Evolutionary conservation across 306 rosid species (phyloP).

Genomic region (Rosa lucieae): DNA sequence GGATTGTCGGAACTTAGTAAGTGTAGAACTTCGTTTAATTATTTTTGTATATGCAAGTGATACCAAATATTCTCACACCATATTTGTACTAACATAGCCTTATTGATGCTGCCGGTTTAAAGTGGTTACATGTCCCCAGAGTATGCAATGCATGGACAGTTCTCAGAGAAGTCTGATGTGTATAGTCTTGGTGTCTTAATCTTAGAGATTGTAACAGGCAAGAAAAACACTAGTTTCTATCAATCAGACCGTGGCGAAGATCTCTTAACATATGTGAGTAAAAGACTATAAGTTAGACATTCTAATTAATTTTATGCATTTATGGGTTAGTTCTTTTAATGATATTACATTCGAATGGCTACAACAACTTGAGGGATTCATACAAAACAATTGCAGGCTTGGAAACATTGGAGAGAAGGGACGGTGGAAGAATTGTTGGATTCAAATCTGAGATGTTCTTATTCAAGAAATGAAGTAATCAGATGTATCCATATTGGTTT

Average conservation of each 20-base stretch:
- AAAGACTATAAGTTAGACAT: background rate
- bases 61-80: background rate
- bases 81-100: background rate
- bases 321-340: no score
- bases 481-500: constrained; percentile 40
- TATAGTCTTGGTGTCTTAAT: constrained; percentile 31
- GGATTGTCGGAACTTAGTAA: constrained; percentile 24
- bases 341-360: no score
- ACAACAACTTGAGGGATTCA: background rate
- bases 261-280: constrained; percentile 32
- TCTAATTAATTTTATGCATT: no score
- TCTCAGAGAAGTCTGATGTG: constrained; percentile 28
- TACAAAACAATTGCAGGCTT: constrained; percentile 17
- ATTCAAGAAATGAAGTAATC: constrained; percentile 27
- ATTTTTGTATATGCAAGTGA: background rate
- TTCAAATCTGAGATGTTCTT: constrained; percentile 5
- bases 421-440: constrained; percentile 20
- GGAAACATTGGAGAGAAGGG: constrained; percentile 35
- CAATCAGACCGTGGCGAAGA: constrained; percentile 11
- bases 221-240: constrained; percentile 23
- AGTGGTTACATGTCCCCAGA: constrained; percentile 37
- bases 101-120: background rate
- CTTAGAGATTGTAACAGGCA: constrained; percentile 26
- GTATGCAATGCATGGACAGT: constrained; percentile 27
- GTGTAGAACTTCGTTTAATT: background rate